Base-by-base conservation (phyloP, 176 grass and related monocot species). In the Cymbopogon citratus region DNA sequence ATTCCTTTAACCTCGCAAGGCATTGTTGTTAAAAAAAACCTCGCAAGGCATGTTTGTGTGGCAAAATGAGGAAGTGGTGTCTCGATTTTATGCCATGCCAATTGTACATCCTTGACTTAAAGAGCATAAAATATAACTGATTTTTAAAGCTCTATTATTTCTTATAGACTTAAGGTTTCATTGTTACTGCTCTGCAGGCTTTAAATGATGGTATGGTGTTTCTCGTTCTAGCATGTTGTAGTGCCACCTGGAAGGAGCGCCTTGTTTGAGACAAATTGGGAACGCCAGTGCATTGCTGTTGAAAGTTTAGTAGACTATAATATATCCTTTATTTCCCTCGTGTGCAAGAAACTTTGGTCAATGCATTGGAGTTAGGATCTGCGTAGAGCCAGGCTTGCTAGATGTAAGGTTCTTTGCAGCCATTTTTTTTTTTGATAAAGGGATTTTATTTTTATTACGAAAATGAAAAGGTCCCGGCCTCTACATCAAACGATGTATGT, bases 51-150 rank as follows among this genome's bases (percentile, higher is more conserved):
- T 3, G 3, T 13, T 54, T 64, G 46, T 43, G 39, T 56, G 33
- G 41, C 24, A 44, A 56, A 68, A 56, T 44, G 51, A 81, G 52
- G 49, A 63, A 60, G 27, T 64, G 33, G 52, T 26, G 35, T 85
- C 56, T 72, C 34, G 70, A 65, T 85, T 66, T 71, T 34, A 35
- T 85, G 41, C 24, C 10, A 77, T 62, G 14, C 40, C 59, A 63
- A 35, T 23, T 65, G 43, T 81, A 64, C 51, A 81, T 8, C 19
- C 16, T 76, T 54, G 5, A 77, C 29, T 33, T 40, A 60, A 59
- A 41, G 56, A 49, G 8, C 54, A 51, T 9, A 14, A 49, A 87
- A 71, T 60, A 48, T 2, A 9, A 9, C 69, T 4, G 29, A 76
- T 63, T 84, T 16, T 51, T 52, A 28, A 25, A 65, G 33, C 54